phyloP scores from a whole-genome alignment of 2,329 filamentous ascomycete species.

The Coniochaeta sp. region DNA sequence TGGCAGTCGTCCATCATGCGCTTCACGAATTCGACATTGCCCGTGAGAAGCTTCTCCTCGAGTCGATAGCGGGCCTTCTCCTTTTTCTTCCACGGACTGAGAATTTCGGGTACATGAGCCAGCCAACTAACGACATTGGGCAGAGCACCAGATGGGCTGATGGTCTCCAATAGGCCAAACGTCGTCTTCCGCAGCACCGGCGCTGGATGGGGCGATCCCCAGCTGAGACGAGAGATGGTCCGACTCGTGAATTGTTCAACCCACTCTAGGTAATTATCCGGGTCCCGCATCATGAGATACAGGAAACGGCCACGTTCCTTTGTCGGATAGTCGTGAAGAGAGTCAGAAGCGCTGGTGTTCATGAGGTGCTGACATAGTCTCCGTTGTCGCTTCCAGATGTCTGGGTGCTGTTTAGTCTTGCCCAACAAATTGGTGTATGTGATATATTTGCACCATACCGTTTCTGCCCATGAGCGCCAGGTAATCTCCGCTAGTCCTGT shows the following conservation, averaged over 20 bases:
- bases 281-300: constrained; percentile 29
- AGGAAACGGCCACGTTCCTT: constrained; percentile 38
- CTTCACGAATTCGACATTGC: constrained; percentile 28
- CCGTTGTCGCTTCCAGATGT: constrained; percentile 40
- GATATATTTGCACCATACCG: constrained; percentile 18
- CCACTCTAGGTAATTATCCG: constrained; percentile 34
- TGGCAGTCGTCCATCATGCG: constrained; percentile 20
- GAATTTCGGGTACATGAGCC: constrained; percentile 25
- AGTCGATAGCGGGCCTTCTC: constrained; percentile 30
- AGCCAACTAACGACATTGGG: constrained; percentile 32
- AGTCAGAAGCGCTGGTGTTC: constrained; percentile 24
- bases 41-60: constrained; percentile 28
- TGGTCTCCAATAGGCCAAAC: constrained; percentile 35
- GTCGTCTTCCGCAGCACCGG: constrained; percentile 34
- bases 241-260: constrained; percentile 39
- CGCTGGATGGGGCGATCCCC: constrained; percentile 34
- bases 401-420: constrained; percentile 14
- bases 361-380: constrained; percentile 36
- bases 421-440: background rate
- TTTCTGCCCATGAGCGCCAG: constrained; percentile 35
- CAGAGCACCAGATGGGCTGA: constrained; percentile 34
- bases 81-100: constrained; percentile 37
- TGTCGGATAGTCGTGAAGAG: constrained; percentile 32
- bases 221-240: constrained; percentile 35
- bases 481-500: constrained; percentile 37